Percentiles rank a stretch among this genome's conserved stretches.
phyloP scores from a whole-genome alignment of 208 protist genomes.

The Wallacemonas sp. region DNA sequence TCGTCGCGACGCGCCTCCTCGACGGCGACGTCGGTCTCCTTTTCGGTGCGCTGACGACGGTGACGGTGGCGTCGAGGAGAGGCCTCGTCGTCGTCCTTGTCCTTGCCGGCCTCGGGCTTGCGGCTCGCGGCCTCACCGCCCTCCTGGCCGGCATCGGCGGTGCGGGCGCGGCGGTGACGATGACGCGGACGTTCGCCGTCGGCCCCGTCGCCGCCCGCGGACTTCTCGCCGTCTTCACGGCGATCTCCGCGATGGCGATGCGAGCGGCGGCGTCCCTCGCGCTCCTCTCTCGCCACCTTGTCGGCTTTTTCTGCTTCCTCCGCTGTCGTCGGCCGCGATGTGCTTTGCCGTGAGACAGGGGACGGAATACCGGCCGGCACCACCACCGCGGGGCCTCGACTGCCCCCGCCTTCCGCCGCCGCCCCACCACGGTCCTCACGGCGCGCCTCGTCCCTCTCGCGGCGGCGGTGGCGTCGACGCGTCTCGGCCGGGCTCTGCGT shows the following conservation, averaged over 20 bases:
- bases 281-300: not conserved
- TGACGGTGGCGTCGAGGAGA: not conserved
- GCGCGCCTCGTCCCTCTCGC: not conserved
- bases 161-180: slow-evolving; percentile 12
- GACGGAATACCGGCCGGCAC: slow-evolving; percentile 10
- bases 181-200: not conserved
- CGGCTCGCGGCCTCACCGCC: not conserved
- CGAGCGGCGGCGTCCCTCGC: not conserved
- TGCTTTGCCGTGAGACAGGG: not conserved
- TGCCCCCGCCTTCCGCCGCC: not conserved
- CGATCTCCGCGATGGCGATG: not conserved
- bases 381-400: not conserved
- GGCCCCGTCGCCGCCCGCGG: not conserved
- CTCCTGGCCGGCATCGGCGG: not conserved
- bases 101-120: not conserved
- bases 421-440: not conserved
- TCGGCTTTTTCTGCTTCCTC: not conserved
- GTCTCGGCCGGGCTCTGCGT: slow-evolving; percentile 20
- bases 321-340: slow-evolving; percentile 4
- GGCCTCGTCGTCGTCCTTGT: not conserved
- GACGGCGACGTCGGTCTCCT: not conserved
- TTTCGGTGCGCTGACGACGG: not conserved
- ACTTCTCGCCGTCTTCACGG: not conserved
- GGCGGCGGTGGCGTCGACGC: not conserved
- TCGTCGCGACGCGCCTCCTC: not conserved